These are phyloP conservation scores for Hymenoscyphus occultus DNA, from an alignment of 2,329 filamentous ascomycete species.

Conservation along the genomic window DNA sequence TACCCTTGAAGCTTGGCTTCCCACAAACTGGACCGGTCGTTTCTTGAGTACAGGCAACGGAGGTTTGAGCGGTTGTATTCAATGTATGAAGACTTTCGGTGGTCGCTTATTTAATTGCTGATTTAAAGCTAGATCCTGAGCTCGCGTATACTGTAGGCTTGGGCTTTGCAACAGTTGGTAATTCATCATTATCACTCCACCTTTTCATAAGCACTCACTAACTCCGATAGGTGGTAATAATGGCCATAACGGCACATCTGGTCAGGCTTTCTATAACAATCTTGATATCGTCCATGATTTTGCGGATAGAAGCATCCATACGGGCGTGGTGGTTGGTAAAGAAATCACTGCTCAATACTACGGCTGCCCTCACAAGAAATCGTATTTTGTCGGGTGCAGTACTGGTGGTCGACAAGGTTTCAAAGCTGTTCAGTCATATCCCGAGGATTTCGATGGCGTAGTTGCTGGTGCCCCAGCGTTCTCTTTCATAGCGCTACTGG, in stretches of 20 bases:
- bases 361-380: slow-evolving; percentile 31
- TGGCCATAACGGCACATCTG: slow-evolving; percentile 32
- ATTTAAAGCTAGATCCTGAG: slow-evolving; percentile 17
- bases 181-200: neutral
- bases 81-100: slow-evolving; percentile 15
- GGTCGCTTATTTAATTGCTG: neutral
- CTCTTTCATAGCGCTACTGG: slow-evolving; percentile 19
- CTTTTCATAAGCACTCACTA: neutral
- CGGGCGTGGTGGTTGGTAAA: slow-evolving; percentile 27
- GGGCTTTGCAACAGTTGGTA: slow-evolving; percentile 30
- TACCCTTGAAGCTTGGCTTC: slow-evolving; percentile 31
- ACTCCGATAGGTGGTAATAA: slow-evolving; percentile 25
- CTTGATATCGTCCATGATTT: slow-evolving; percentile 31
- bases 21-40: slow-evolving; percentile 42
- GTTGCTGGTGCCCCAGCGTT: slow-evolving; percentile 41
- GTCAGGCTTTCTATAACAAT: slow-evolving; percentile 24
- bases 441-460: slow-evolving; percentile 44
- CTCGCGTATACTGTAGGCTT: slow-evolving; percentile 22
- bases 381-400: slow-evolving; percentile 43
- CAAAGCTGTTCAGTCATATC: slow-evolving; percentile 41
- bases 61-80: slow-evolving; percentile 28
- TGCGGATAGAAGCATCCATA: slow-evolving; percentile 26
- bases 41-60: slow-evolving; percentile 39
- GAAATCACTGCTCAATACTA: slow-evolving; percentile 38
- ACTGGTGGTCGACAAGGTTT: slow-evolving; percentile 44